Base-by-base conservation (phyloP, 2,329 filamentous ascomycete species). In the Periconia macrospinosa region DNA sequence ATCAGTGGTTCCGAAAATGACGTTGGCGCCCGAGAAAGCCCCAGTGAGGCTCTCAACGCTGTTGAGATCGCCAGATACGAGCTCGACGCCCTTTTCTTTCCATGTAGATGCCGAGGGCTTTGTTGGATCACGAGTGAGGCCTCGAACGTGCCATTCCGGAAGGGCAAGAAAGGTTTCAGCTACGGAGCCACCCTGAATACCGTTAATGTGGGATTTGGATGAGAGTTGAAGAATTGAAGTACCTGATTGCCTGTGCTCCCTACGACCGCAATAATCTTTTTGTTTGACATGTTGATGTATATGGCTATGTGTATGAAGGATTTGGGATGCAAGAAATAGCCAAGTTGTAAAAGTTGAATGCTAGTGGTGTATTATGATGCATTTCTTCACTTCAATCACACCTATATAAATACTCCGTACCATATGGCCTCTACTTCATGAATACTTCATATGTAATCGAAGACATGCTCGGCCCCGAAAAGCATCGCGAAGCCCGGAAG, bases 81-180 rank as follows among this genome's bases (percentile, higher is more conserved):
- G 30, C 23, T 65, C 57, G 23, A 61, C 62, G 37, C 62, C 62
- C 46, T 61, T 42, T 30, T 50, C 27, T 17, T 57, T 57, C 52
- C 71, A 68, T 17, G 50, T 65, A 37, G 71, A 59, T 9, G 74
- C 67, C 33, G 73, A 73, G 6, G 62, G 45, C 17, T 73, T 70
- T 47, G 63, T 60, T 0, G 75, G 71, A 57, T 79, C 75, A 47
- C 80, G 78, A 35, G 79, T 79, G 18, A 80, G 61, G 52, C 69
- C 72, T 14, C 71, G 68, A 52, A 75, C 53, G 33, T 58, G 59
- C 59, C 62, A 68, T 42, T 49, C 57, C 6, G 61, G 51, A n/a
- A 59, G 52, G 14, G 51, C 30, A 47, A 65, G 57, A 57, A 70
- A 71, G 40, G 55, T 47, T 15, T 58, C 44, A 27, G 67, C 67